Base-by-base conservation (phyloP, 2,329 filamentous ascomycete genomes). In the Trichoderma pleuroti region DNA sequence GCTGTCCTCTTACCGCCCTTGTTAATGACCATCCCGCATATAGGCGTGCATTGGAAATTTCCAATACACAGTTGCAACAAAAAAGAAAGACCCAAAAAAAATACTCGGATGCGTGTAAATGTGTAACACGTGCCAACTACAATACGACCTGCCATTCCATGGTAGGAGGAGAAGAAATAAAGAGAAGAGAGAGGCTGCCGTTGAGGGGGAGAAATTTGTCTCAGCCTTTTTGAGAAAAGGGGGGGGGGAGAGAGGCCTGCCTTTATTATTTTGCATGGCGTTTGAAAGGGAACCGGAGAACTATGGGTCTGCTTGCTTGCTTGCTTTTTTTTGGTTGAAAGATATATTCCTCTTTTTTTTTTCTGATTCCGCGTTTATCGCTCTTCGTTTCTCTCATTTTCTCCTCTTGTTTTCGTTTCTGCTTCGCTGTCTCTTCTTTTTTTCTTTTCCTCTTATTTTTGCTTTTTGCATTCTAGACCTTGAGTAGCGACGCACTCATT, bases 231-330 rank as follows among this genome's bases (percentile, higher is more conserved):
- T 12, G 56, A 32, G 28, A 30, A 49, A 68, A 73, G 60, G 11
- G 52, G 52, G 54, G 71, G 11, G 52, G 52, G 54, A 71, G 72
- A 71, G 72, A 71, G 72, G 74, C 65, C 63, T 72, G 76, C 57
- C 28, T 56, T 39, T 74, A 78, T 14, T 59, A 18, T 59, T 79
- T 78, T 76, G 77, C 76, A 76, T 74, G 78, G 76, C 78, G 79
- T 80, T 80, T 73, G 76, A 74, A 73, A 76, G 73, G 68, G 67
- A 65, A 68, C 36, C 28, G 72, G 71, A 74, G 71, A 72, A 73
- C 72, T 24, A 39, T 64, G 72, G 49, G 63, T n/a, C 28, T 74
- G 73, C 72, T 72, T 75, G 71, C 34, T 72, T 76, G 74, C 71
- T 65, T 72, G 63, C 46, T 52, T 52, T 49, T 63, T 76, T 75